Evolutionary conservation across 78 protist genomes (phyloP).

Genomic region (Dictyostelium purpureum): DNA sequence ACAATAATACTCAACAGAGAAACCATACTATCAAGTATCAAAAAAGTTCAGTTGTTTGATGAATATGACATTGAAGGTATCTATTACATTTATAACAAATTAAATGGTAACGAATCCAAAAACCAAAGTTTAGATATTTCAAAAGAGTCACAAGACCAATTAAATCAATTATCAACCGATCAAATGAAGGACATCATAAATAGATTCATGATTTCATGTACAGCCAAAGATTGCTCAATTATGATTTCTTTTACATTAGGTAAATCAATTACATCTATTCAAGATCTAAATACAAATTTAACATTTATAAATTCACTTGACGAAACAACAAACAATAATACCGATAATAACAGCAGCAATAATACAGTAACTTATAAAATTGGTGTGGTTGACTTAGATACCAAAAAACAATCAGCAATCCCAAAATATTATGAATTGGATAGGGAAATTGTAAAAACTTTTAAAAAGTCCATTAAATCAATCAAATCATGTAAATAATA

Average conservation of each 20-base stretch:
- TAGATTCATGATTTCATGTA: conserved; percentile 33
- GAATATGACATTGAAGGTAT: conserved; percentile 36
- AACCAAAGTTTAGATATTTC: not conserved
- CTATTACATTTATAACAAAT: conserved; percentile 25
- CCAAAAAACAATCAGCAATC: conserved; percentile 42
- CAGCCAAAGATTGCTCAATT: conserved; percentile 64
- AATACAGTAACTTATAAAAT: conserved; percentile 2
- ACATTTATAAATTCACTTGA: not conserved
- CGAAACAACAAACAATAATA: not conserved
- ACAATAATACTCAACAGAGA: conserved; percentile 14
- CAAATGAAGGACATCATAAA: not conserved
- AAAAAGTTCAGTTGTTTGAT: conserved; percentile 23
- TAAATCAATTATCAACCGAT: not conserved
- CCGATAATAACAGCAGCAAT: not conserved
- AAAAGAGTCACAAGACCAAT: not conserved
- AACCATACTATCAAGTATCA: not conserved
- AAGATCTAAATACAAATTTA: not conserved
- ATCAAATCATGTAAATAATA: not conserved
- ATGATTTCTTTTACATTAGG: conserved; percentile 34
- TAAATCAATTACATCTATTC: not conserved
- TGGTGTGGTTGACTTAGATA: conserved; percentile 60
- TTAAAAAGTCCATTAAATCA: not conserved
- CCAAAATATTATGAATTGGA: conserved; percentile 41
- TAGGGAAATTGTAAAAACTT: not conserved
- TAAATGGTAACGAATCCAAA: not conserved